Percentiles rank a stretch among this genome's conserved stretches.
These are phyloP conservation scores for Globisporangium yorkense DNA, from an alignment of 352 stramenopile genomes.

Conservation along the genomic window DNA sequence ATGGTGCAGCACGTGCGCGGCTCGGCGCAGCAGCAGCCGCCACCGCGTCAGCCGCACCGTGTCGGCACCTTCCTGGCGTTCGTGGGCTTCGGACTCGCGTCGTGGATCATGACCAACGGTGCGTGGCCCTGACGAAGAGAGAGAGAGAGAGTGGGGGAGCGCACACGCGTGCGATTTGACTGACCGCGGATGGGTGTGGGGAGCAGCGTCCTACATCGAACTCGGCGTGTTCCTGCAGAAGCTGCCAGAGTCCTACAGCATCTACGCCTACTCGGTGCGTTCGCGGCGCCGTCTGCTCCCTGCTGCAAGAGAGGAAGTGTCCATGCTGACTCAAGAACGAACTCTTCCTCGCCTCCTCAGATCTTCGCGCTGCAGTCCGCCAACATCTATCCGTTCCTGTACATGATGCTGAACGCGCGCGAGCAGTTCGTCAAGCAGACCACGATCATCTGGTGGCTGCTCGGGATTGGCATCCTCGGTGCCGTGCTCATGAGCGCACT, in stretches of 20 bases:
- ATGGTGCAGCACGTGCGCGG: neutral
- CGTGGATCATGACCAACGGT: constrained; percentile 70
- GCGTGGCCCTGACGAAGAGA: neutral
- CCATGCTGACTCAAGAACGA: too few relatives aligned
- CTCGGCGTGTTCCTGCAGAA: constrained; percentile 47
- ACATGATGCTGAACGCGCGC: constrained; percentile 50
- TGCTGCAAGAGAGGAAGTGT: too few relatives aligned
- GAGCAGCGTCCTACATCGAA: constrained; percentile 40
- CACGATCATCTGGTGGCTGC: constrained; percentile 51
- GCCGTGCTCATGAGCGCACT: constrained; percentile 52
- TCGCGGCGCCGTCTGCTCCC: neutral
- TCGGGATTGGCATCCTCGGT: constrained; percentile 37
- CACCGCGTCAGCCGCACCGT: constrained; percentile 9
- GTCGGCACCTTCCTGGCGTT: constrained; percentile 41
- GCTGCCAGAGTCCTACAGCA: constrained; percentile 56
- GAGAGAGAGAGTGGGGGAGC: too few relatives aligned
- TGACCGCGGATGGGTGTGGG: neutral
- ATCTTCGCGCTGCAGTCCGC: constrained; percentile 65
- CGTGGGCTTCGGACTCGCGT: constrained; percentile 46
- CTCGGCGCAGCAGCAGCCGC: neutral
- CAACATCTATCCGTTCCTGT: constrained; percentile 66
- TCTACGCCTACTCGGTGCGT: constrained; percentile 62
- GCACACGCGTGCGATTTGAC: neutral
- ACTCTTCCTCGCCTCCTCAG: constrained; percentile 3
- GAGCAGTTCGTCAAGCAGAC: constrained; percentile 35